Evolutionary conservation across 257 asterid genomes (phyloP), one percentile per base, ranked within the genome.

Genomic region (Lycium barbarum): DNA sequence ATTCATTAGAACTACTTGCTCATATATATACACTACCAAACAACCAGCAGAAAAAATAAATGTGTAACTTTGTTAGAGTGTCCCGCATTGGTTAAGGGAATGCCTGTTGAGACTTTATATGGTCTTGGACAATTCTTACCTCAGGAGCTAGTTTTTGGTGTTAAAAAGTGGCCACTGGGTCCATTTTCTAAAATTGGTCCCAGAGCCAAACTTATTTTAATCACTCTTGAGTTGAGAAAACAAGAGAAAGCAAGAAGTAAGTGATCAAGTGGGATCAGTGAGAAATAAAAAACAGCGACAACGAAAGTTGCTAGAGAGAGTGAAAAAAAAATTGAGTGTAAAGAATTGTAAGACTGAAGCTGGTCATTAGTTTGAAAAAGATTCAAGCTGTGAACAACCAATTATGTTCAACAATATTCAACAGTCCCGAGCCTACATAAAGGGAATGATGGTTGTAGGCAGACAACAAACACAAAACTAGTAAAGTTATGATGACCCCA

Each of bases 1-100:
- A 82, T 40, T 8, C 40, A 76, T 26, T 76, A 76, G 63, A 53
- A 76, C 63, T 13, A 76, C 65, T 51, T 76, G 61, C 36, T 63
- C 81, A 74, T 47, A 74, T 47, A 74, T 20, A 49, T 20, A 49
- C 33, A 49, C 43, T 49, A 20, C 61, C 38, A 13, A 74, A 74
- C 40, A 49, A 49, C 61, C 43, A 74, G 59, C 81, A 74, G 62
- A n/a, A 49, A 22, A 49, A 74, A 49, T 49, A 74, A 74, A 47
- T 74, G 81, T 22, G 47, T 12, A 73, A 74, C 45, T 74, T 61
- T 20, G 59, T 74, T 47, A 47, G 11, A 47, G 40, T 47, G 80
- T 14, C 81, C 62, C 15, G 20, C 61, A 74, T 49, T 74, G 61
- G 81, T 26, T 20, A 26, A 67, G 36, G 36, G 14, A 62, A 62